These are phyloP conservation scores for Arxiozyma heterogenica DNA, from an alignment of 1,139 yeast species.

Conservation along the genomic window DNA sequence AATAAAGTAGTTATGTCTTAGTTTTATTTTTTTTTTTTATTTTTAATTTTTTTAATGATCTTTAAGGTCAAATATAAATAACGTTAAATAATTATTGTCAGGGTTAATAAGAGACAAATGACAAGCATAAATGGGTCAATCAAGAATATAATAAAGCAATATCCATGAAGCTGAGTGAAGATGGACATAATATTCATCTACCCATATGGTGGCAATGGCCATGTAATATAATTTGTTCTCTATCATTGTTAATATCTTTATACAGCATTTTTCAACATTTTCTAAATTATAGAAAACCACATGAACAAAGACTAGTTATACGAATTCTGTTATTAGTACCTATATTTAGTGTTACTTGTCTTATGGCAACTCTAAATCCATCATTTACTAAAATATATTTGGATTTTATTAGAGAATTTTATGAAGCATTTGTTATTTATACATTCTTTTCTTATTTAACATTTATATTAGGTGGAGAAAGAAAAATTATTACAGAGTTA, in stretches of 20 bases:
- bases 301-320: slow-evolving; percentile 76
- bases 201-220: slow-evolving; percentile 17
- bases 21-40: no score
- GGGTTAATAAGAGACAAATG: not conserved
- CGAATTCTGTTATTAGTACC: slow-evolving; percentile 63
- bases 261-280: slow-evolving; percentile 45
- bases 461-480: slow-evolving; percentile 83
- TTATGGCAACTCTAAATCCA: slow-evolving; percentile 45
- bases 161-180: not conserved
- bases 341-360: slow-evolving; percentile 46
- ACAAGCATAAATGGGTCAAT: no score
- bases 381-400: slow-evolving; percentile 35
- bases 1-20: not conserved
- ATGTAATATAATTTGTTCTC: slow-evolving; percentile 9
- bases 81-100: not conserved
- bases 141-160: not conserved
- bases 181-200: slow-evolving; percentile 3
- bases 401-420: slow-evolving; percentile 78
- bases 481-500: slow-evolving; percentile 60
- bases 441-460: slow-evolving; percentile 82
- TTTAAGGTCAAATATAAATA: no score
- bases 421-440: slow-evolving; percentile 93
- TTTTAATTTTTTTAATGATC: not conserved
- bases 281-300: slow-evolving; percentile 74
- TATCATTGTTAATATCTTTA: slow-evolving; percentile 31